These are phyloP conservation scores for Penicillium sp. DNA, from an alignment of 2,329 filamentous ascomycete genomes.

Conservation along the genomic window DNA sequence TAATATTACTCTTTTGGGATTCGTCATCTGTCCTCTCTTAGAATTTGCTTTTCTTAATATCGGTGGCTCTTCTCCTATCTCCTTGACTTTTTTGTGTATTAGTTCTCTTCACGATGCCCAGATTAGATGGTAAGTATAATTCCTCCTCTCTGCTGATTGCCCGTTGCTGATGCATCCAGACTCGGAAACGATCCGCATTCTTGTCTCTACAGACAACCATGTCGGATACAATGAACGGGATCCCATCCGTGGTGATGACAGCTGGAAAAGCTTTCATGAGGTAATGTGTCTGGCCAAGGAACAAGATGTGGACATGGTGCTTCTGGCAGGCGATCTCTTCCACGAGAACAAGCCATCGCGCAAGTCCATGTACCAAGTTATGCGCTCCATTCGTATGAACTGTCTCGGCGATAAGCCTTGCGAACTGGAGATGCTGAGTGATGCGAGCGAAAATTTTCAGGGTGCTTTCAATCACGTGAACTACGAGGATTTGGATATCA, in stretches of 20 bases:
- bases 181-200: slow-evolving; percentile 82
- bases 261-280: slow-evolving; percentile 93
- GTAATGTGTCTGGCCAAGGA: slow-evolving; percentile 80
- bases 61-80: no score
- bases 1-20: no score
- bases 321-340: slow-evolving; percentile 88
- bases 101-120: slow-evolving; percentile 24
- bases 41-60: no score
- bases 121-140: slow-evolving; percentile 29
- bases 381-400: slow-evolving; percentile 85
- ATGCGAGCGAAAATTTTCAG: slow-evolving; percentile 82
- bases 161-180: no score
- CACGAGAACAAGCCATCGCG: slow-evolving; percentile 96
- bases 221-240: slow-evolving; percentile 93
- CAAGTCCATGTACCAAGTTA: slow-evolving; percentile 94
- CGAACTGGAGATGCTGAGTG: slow-evolving; percentile 86
- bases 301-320: slow-evolving; percentile 92
- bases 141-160: no score
- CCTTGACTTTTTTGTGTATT: no score
- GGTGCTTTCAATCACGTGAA: slow-evolving; percentile 89
- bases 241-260: slow-evolving; percentile 87
- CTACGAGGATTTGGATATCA: slow-evolving; percentile 95
- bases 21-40: no score
- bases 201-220: slow-evolving; percentile 93
- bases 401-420: slow-evolving; percentile 93